These are phyloP conservation scores for Saturnispora quitensis DNA, from an alignment of 805 yeast genomes.

Conservation along the genomic window DNA sequence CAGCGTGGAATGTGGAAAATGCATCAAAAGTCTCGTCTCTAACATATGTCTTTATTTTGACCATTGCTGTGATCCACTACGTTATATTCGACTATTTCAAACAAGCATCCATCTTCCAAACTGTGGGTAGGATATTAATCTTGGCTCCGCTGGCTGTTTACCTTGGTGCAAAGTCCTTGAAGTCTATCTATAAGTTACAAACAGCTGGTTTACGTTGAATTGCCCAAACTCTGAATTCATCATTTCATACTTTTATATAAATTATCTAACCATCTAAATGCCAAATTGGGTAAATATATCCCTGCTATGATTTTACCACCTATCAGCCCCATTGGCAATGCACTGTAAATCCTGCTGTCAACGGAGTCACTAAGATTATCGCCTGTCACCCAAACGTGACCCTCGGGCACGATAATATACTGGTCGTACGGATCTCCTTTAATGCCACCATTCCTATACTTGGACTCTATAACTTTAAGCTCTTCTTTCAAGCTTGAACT, in stretches of 20 bases:
- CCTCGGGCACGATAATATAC: constrained; percentile 75
- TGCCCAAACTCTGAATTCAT: background rate
- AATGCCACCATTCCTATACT: constrained; percentile 12
- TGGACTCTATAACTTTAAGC: constrained; percentile 1
- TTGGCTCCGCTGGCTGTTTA: constrained; percentile 47
- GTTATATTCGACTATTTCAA: constrained; percentile 50
- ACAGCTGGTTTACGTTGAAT: constrained; percentile 17
- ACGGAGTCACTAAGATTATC: constrained; percentile 82
- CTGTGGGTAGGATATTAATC: constrained; percentile 39
- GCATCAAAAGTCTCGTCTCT: constrained; percentile 28
- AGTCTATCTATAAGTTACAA: constrained; percentile 27
- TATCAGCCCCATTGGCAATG: constrained; percentile 81
- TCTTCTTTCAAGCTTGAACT: background rate
- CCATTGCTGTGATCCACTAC: constrained; percentile 43
- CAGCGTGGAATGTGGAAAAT: constrained; percentile 30
- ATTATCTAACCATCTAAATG: constrained; percentile 48
- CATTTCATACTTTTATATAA: constrained; percentile 30
- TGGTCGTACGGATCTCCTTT: constrained; percentile 30
- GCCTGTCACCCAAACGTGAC: constrained; percentile 97
- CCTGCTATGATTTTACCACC: constrained; percentile 82
- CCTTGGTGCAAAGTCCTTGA: constrained; percentile 59
- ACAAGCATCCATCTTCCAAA: constrained; percentile 50
- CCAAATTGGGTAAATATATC: constrained; percentile 36
- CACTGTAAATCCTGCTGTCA: constrained; percentile 84
- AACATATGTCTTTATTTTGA: constrained; percentile 30